These are phyloP conservation scores for Sugiyamaella grinbergsii DNA, from an alignment of 1,139 yeast species.

Conservation along the genomic window DNA sequence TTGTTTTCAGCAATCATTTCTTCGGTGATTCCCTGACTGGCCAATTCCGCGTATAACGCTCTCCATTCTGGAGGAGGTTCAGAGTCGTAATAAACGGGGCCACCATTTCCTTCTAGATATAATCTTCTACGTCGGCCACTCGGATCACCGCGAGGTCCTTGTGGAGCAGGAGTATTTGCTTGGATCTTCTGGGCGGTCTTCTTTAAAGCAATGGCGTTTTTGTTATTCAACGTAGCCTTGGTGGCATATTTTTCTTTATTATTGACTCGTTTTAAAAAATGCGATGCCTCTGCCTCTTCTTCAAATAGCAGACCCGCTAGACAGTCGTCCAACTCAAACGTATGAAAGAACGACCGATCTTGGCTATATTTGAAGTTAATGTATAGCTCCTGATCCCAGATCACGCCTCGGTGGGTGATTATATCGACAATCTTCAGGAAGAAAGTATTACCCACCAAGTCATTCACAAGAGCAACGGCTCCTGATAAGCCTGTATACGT, in stretches of 20 bases:
- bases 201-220: conserved; percentile 81
- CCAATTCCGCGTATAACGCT: conserved; percentile 70
- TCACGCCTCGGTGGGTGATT: conserved; percentile 74
- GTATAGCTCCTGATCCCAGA: conserved; percentile 97
- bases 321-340: conserved; percentile 92
- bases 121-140: conserved; percentile 52
- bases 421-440: conserved; percentile 88
- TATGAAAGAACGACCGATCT: conserved; percentile 91
- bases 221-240: conserved; percentile 80
- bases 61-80: conserved; percentile 89
- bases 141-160: conserved; percentile 75
- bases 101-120: conserved; percentile 53
- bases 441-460: conserved; percentile 90
- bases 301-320: conserved; percentile 87
- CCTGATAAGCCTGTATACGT: conserved; percentile 86
- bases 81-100: conserved; percentile 65
- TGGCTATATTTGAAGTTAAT: conserved; percentile 87
- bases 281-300: conserved; percentile 85
- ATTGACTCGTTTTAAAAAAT: conserved; percentile 76
- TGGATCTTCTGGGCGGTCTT: conserved; percentile 39
- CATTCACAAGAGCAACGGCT: conserved; percentile 85
- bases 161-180: conserved; percentile 44
- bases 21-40: conserved; percentile 77
- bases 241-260: conserved; percentile 79
- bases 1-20: conserved; percentile 89